Percentiles rank a stretch among this genome's conserved stretches.
Evolutionary conservation across 768 basidiomycete species (phyloP).

Genomic region (Boletus coccyginus): DNA sequence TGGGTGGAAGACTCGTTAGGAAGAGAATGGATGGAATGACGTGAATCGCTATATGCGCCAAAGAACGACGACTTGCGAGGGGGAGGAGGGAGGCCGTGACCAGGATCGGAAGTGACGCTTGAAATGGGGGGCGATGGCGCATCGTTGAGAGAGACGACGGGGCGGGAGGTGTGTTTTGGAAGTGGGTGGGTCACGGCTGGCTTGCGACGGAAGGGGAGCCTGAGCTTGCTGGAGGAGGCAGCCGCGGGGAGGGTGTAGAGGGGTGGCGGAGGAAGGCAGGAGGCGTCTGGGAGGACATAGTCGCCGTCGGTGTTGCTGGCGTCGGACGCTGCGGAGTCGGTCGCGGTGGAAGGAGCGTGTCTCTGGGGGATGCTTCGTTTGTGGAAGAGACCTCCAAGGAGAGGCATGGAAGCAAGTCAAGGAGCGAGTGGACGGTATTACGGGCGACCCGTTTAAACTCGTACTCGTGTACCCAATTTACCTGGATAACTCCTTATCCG

Average conservation of each 20-base stretch:
- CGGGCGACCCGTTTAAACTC: slow-evolving; percentile 8
- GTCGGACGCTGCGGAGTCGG: slow-evolving; percentile 15
- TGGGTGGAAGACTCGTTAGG: slow-evolving; percentile 38
- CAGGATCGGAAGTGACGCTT: slow-evolving; percentile 43
- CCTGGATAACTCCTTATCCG: slow-evolving; percentile 12
- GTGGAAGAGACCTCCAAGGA: slow-evolving; percentile 29
- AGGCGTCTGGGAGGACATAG: slow-evolving; percentile 18
- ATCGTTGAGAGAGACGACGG: slow-evolving; percentile 21
- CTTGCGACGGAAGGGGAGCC: slow-evolving; percentile 43
- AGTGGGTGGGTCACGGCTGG: slow-evolving; percentile 16
- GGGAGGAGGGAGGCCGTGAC: slow-evolving; percentile 48
- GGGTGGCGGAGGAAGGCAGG: neutral
- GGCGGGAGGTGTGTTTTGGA: neutral
- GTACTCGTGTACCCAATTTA: neutral
- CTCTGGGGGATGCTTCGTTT: slow-evolving; percentile 13
- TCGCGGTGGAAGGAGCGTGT: neutral
- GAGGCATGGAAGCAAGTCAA: slow-evolving; percentile 21
- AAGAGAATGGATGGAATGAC: slow-evolving; percentile 60
- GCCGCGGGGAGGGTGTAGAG: slow-evolving; percentile 25
- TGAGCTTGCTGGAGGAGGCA: slow-evolving; percentile 44
- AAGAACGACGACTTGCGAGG: slow-evolving; percentile 67
- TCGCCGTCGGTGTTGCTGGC: slow-evolving; percentile 31
- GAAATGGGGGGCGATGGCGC: slow-evolving; percentile 33
- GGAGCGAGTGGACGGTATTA: neutral
- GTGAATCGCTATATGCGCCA: slow-evolving; percentile 48